Conservation (phyloP, 345 rosid genomes). For the Laguncularia racemosa region DNA sequence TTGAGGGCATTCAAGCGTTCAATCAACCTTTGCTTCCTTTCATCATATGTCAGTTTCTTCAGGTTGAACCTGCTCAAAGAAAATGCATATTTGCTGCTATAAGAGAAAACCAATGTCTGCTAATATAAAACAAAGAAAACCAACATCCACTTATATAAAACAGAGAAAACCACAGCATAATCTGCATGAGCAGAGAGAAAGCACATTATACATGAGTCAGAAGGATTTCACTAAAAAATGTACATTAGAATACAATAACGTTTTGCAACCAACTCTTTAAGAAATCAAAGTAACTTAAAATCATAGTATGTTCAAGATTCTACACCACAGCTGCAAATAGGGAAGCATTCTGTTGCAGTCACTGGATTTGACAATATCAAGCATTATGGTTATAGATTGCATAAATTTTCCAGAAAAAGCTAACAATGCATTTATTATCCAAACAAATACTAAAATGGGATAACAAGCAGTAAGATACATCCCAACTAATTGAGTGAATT, state of each 20-base stretch:
- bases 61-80: slow-evolving; percentile 45
- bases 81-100: neutral
- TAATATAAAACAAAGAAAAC: neutral
- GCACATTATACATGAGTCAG: too few species aligned
- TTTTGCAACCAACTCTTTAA: too few species aligned
- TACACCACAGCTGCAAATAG: too few species aligned
- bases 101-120: neutral
- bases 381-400: neutral
- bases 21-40: slow-evolving; percentile 65
- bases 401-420: neutral
- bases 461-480: neutral
- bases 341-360: too few species aligned
- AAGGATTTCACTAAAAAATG: too few species aligned
- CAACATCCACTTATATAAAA: too few species aligned
- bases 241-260: too few species aligned
- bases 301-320: neutral
- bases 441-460: neutral
- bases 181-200: too few species aligned
- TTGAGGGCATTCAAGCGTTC: slow-evolving; percentile 61
- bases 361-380: too few species aligned
- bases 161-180: too few species aligned
- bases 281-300: neutral
- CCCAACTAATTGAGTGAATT: neutral
- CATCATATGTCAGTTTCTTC: slow-evolving; percentile 77
- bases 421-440: neutral